These are phyloP conservation scores for Albugo candida DNA, from an alignment of 352 stramenopile species.

Conservation along the genomic window DNA sequence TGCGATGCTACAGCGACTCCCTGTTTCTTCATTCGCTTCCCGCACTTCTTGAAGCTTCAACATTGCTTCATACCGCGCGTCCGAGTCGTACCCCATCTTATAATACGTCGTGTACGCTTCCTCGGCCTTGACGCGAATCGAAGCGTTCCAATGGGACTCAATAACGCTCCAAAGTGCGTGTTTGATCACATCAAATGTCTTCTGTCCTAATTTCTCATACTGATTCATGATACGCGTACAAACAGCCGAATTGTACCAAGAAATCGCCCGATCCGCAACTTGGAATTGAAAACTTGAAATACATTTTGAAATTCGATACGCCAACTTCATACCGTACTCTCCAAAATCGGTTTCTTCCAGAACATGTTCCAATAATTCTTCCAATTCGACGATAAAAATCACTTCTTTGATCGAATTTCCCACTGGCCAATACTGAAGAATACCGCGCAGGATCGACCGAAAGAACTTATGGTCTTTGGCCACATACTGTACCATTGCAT, in stretches of 20 bases:
- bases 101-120: conserved; percentile 79
- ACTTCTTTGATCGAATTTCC: conserved; percentile 79
- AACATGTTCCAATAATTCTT: conserved; percentile 78
- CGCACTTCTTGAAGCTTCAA: neutral
- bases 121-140: conserved; percentile 72
- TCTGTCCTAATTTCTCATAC: conserved; percentile 70
- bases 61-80: conserved; percentile 19
- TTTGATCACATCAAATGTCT: conserved; percentile 73
- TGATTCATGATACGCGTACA: conserved; percentile 80
- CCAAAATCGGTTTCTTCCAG: conserved; percentile 60
- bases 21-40: too few relatives aligned
- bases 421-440: conserved; percentile 74
- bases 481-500: conserved; percentile 83
- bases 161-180: conserved; percentile 32
- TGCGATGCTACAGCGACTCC: too few relatives aligned
- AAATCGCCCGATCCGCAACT: conserved; percentile 64
- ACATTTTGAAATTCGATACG: conserved; percentile 37
- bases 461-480: conserved; percentile 77
- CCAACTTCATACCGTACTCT: conserved; percentile 29
- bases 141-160: conserved; percentile 51
- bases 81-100: conserved; percentile 78
- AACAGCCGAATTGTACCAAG: conserved; percentile 56
- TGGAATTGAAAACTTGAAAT: conserved; percentile 76
- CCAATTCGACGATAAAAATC: conserved; percentile 77
- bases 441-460: conserved; percentile 49